Evolutionary conservation across 2,329 filamentous ascomycete genomes (phyloP).

Genomic region (Thelonectria olida): DNA sequence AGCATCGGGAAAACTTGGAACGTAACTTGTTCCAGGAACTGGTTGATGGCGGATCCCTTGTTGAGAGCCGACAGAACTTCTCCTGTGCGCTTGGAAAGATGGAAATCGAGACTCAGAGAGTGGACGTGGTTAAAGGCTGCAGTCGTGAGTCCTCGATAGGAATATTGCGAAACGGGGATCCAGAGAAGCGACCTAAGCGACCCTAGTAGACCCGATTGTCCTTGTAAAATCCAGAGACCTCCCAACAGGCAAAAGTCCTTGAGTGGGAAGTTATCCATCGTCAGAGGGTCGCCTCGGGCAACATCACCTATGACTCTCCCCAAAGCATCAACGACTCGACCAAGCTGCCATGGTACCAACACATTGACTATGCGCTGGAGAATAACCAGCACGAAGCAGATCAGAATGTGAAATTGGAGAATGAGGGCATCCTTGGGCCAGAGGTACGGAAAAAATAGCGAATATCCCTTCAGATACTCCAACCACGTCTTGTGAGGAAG

Average conservation of each 20-base stretch:
- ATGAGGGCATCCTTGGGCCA: conserved; percentile 85
- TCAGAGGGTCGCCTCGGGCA: conserved; percentile 46
- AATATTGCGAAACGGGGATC: conserved; percentile 98
- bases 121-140: conserved; percentile 98
- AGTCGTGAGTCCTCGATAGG: conserved; percentile 91
- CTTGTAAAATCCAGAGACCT: conserved; percentile 85
- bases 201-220: conserved; percentile 86
- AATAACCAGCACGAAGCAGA: conserved; percentile 84
- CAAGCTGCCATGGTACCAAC: conserved; percentile 83
- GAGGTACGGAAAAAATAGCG: conserved; percentile 93
- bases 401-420: conserved; percentile 80
- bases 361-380: conserved; percentile 87
- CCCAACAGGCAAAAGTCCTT: conserved; percentile 55
- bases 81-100: conserved; percentile 94
- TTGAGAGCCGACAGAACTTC: conserved; percentile 95
- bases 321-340: conserved; percentile 80
- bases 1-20: conserved; percentile 97
- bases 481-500: conserved; percentile 92
- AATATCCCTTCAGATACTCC: conserved; percentile 93
- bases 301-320: conserved; percentile 61
- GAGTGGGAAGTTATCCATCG: conserved; percentile 47
- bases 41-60: conserved; percentile 96
- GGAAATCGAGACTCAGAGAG: conserved; percentile 92
- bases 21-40: conserved; percentile 94
- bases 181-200: conserved; percentile 85